phyloP scores from a whole-genome alignment of 768 basidiomycete genomes.

The Boletus sensibilis region DNA sequence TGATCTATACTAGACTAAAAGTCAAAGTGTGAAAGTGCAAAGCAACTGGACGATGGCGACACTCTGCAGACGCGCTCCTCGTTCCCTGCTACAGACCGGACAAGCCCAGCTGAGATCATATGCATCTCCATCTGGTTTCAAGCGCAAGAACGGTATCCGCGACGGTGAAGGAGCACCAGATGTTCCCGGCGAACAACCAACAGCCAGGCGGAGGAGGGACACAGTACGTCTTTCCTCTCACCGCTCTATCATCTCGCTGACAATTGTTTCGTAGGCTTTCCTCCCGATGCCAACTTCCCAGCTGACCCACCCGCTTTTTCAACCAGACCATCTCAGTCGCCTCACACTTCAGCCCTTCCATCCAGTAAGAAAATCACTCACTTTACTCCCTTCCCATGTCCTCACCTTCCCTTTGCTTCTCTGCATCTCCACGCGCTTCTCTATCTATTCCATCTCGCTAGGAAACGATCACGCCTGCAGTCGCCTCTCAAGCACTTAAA shows the following conservation, averaged over 20 bases:
- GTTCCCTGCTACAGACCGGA: neutral
- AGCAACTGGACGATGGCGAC: slow-evolving; percentile 10
- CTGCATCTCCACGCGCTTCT: neutral
- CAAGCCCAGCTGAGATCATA: slow-evolving; percentile 9
- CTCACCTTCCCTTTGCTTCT: neutral
- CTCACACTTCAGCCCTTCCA: slow-evolving; percentile 43
- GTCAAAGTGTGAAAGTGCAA: neutral
- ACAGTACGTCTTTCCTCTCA: slow-evolving; percentile 9
- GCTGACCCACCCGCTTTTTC: slow-evolving; percentile 43
- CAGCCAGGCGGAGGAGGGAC: slow-evolving; percentile 26
- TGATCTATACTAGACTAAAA: neutral
- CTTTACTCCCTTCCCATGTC: neutral
- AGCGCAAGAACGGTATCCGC: slow-evolving; percentile 19
- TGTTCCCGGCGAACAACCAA: slow-evolving; percentile 19
- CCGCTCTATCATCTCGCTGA: neutral
- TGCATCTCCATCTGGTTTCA: slow-evolving; percentile 21
- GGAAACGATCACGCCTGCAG: slow-evolving; percentile 33
- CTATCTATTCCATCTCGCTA: slow-evolving; percentile 3
- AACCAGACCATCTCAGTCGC: slow-evolving; percentile 34
- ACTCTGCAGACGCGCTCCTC: slow-evolving; percentile 15
- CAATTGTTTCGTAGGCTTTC: slow-evolving; percentile 37
- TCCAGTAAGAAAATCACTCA: slow-evolving; percentile 35
- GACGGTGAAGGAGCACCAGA: slow-evolving; percentile 13
- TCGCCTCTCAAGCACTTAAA: slow-evolving; percentile 46
- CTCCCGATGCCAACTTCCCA: slow-evolving; percentile 39